phyloP scores from a whole-genome alignment of 1,284 basidiomycete species.

The Bondarzewia mesenterica region DNA sequence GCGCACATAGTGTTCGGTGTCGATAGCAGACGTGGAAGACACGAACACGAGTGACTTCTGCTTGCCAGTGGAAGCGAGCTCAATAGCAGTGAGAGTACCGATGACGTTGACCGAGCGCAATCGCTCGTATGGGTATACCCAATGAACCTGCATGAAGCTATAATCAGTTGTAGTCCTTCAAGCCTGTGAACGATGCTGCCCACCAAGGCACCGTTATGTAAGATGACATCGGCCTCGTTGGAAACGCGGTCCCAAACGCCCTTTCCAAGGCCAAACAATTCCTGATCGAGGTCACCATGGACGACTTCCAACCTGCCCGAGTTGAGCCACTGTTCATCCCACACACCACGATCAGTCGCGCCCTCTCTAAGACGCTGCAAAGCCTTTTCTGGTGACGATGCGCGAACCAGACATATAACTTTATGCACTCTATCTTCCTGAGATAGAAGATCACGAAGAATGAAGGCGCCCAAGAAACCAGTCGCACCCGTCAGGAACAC shows the following conservation, averaged over 20 bases:
- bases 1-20: slow-evolving; percentile 85
- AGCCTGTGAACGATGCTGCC: slow-evolving; percentile 18
- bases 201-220: slow-evolving; percentile 96
- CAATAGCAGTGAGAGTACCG: slow-evolving; percentile 78
- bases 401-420: slow-evolving; percentile 90
- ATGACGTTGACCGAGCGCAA: slow-evolving; percentile 89
- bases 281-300: slow-evolving; percentile 79
- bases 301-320: slow-evolving; percentile 74
- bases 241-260: slow-evolving; percentile 65
- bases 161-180: background rate
- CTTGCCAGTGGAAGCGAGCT: slow-evolving; percentile 69
- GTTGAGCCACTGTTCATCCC: slow-evolving; percentile 84
- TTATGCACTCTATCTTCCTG: slow-evolving; percentile 62
- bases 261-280: slow-evolving; percentile 69
- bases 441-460: slow-evolving; percentile 76
- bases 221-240: slow-evolving; percentile 73
- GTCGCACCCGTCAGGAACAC: slow-evolving; percentile 98
- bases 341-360: slow-evolving; percentile 82
- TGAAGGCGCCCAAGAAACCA: slow-evolving; percentile 94
- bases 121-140: slow-evolving; percentile 98
- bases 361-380: slow-evolving; percentile 69
- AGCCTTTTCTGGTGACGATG: slow-evolving; percentile 56
- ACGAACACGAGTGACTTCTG: slow-evolving; percentile 88
- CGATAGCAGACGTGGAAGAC: slow-evolving; percentile 90
- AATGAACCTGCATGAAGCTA: slow-evolving; percentile 67